Percentiles rank a stretch among this genome's conserved stretches.
These are phyloP conservation scores for Skeletonema marinoi DNA, from an alignment of 108 stramenopile species.

Conservation along the genomic window DNA sequence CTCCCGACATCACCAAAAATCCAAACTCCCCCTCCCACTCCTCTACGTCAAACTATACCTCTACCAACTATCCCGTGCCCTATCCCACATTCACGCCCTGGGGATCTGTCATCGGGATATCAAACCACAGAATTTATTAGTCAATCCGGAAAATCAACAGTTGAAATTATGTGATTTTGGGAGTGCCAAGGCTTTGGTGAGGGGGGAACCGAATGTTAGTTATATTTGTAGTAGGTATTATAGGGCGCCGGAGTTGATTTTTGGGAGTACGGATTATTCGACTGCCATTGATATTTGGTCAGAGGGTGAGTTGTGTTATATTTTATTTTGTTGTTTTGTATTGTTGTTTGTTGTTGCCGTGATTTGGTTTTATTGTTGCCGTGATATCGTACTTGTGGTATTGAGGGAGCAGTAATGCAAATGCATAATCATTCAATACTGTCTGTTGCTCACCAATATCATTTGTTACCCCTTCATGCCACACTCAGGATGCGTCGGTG, in stretches of 20 bases:
- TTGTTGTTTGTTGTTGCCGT: not conserved
- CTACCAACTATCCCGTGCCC: conserved; percentile 95
- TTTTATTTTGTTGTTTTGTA: not conserved
- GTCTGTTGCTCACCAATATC: too few species aligned
- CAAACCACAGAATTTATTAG: conserved; percentile 98
- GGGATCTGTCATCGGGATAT: conserved; percentile 99
- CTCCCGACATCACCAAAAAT: conserved; percentile 88
- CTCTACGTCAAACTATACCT: conserved; percentile 95
- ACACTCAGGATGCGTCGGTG: conserved; percentile 91
- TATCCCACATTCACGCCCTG: conserved; percentile 95
- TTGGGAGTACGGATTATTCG: conserved; percentile 98
- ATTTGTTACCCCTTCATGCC: not conserved
- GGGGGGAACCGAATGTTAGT: conserved; percentile 95
- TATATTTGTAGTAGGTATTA: conserved; percentile 99
- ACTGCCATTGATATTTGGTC: conserved; percentile 95
- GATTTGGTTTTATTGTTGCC: too few species aligned
- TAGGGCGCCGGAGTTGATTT: conserved; percentile 99
- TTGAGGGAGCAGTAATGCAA: not conserved
- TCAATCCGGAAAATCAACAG: conserved; percentile 92
- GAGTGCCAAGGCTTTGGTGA: conserved; percentile 93
- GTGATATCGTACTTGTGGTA: too few species aligned
- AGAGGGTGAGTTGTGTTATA: conserved; percentile 38
- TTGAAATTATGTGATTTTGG: conserved; percentile 99
- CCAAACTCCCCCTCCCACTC: conserved; percentile 88
- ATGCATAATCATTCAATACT: too few species aligned